Conservation (phyloP, 345 rosid species). For the Sapria himalayana region DNA sequence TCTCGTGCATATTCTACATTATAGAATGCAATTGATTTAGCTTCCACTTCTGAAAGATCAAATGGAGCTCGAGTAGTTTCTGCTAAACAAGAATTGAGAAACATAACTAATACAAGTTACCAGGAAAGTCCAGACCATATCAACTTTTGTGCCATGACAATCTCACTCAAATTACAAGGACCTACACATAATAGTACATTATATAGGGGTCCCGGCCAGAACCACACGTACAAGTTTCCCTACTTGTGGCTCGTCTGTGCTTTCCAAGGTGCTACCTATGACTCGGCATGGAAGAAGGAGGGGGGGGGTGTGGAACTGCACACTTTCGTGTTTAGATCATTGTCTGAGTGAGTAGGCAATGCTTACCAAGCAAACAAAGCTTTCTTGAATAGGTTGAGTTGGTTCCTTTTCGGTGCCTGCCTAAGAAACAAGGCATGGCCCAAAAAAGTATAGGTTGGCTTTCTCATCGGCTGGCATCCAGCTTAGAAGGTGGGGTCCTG, state of each 20-base stretch:
- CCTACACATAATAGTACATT: background rate
- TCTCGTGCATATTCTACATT: background rate
- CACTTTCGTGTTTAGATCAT: no score
- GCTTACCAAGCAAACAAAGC: no score
- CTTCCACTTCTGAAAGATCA: constrained; percentile 4
- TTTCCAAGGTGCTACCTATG: background rate
- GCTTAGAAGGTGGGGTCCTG: no score
- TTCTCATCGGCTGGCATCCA: no score
- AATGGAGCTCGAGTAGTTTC: constrained; percentile 6
- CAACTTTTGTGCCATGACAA: background rate
- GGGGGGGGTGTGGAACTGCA: background rate
- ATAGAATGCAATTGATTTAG: background rate
- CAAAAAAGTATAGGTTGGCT: no score
- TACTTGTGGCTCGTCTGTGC: background rate
- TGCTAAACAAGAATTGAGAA: background rate
- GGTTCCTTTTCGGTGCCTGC: no score
- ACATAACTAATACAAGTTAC: background rate
- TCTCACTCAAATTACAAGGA: background rate
- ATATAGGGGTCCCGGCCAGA: background rate
- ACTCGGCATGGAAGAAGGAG: background rate
- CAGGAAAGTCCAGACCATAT: background rate
- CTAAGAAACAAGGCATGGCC: no score
- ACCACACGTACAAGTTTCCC: background rate
- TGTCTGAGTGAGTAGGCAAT: no score
- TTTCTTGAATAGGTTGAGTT: no score